Conservation (phyloP, 805 yeast genomes). For the Kuraishia piskuri region DNA sequence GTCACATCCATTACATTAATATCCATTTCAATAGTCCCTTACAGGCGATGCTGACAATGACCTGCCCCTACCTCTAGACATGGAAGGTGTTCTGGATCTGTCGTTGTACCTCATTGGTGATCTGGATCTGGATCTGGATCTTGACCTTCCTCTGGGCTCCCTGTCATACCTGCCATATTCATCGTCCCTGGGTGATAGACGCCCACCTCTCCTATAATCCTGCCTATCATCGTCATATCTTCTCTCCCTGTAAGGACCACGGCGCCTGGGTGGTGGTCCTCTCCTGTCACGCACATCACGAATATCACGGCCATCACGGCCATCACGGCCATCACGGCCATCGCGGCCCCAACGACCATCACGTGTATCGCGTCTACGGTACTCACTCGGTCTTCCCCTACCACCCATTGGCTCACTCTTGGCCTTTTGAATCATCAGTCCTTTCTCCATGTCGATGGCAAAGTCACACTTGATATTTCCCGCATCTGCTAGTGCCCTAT, state of each 20-base stretch:
- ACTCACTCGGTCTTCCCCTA: slow-evolving; percentile 11
- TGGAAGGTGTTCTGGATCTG: background rate
- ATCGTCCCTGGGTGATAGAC: background rate
- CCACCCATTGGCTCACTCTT: slow-evolving; percentile 39
- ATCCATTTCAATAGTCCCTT: background rate
- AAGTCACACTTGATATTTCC: slow-evolving; percentile 28
- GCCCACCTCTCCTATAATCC: background rate
- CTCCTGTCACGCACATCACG: slow-evolving; percentile 5
- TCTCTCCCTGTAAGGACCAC: slow-evolving; percentile 2
- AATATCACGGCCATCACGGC: too few species aligned
- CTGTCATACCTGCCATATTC: background rate
- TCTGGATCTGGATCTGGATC: background rate
- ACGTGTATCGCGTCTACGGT: slow-evolving; percentile 2
- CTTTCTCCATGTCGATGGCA: slow-evolving; percentile 28
- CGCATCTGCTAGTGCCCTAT: slow-evolving; percentile 38
- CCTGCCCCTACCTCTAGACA: background rate
- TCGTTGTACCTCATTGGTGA: background rate
- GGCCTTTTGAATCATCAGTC: slow-evolving; percentile 46
- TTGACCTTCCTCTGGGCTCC: background rate
- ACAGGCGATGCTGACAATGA: background rate
- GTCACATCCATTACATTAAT: too few species aligned
- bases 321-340: slow-evolving; percentile 7
- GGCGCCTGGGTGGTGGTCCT: slow-evolving; percentile 1
- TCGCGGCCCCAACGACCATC: background rate
- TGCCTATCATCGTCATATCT: slow-evolving; percentile 5